These are phyloP conservation scores for Ophioceras dolichostomum DNA, from an alignment of 2,329 filamentous ascomycete genomes.

Conservation along the genomic window DNA sequence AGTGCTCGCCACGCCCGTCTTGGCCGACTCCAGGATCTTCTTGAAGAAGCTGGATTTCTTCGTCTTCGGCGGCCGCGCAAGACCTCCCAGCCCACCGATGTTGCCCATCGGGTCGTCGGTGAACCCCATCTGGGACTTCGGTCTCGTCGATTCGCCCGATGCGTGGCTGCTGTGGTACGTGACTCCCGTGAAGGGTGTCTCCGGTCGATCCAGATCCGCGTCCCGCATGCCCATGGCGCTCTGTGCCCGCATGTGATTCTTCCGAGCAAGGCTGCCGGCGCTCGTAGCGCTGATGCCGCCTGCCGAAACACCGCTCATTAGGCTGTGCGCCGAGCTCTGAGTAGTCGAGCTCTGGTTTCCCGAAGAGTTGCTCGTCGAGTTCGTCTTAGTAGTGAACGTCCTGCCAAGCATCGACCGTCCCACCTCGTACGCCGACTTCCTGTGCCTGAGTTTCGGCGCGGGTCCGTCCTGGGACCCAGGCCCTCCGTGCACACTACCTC, in stretches of 20 bases:
- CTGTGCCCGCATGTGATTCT: slow-evolving; percentile 45
- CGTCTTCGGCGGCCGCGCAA: slow-evolving; percentile 63
- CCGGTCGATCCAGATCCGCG: slow-evolving; percentile 40
- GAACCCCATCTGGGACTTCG: slow-evolving; percentile 56
- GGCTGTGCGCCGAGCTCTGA: slow-evolving; percentile 65
- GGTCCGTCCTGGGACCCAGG: background rate
- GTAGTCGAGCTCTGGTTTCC: slow-evolving; percentile 57
- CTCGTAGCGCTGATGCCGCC: slow-evolving; percentile 89
- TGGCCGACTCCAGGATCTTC: slow-evolving; percentile 87
- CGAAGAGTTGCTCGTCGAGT: slow-evolving; percentile 64
- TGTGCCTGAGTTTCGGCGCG: slow-evolving; percentile 40
- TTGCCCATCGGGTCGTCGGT: slow-evolving; percentile 36
- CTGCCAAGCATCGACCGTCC: slow-evolving; percentile 57
- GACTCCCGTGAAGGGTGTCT: slow-evolving; percentile 61
- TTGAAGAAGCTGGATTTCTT: slow-evolving; percentile 89
- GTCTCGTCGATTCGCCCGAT: slow-evolving; percentile 41
- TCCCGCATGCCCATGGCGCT: slow-evolving; percentile 54
- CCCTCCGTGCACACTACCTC: slow-evolving; percentile 23
- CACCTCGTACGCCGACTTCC: slow-evolving; percentile 71
- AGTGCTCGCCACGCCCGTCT: slow-evolving; percentile 83
- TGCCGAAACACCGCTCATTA: slow-evolving; percentile 91
- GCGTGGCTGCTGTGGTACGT: slow-evolving; percentile 86
- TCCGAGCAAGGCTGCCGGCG: slow-evolving; percentile 81
- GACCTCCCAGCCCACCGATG: slow-evolving; percentile 57
- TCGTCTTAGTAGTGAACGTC: slow-evolving; percentile 83